phyloP scores from a whole-genome alignment of 73 alveolate genomes.

The Diophrys sp. region DNA sequence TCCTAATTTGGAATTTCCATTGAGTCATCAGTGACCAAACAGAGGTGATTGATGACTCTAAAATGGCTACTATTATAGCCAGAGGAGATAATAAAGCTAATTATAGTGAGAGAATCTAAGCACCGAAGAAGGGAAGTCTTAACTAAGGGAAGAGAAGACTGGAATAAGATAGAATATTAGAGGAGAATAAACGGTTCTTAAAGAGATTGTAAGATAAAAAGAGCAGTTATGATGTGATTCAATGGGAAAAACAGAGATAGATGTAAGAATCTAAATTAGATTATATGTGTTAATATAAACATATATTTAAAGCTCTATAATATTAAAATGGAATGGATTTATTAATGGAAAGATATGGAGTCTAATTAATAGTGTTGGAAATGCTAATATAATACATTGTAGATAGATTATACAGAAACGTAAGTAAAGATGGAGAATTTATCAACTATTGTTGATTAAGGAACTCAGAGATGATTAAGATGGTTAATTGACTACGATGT shows the following conservation, averaged over 20 bases:
- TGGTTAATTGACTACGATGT: too few relatives aligned
- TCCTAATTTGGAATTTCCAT: too few relatives aligned
- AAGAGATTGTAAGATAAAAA: not conserved
- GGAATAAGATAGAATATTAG: constrained; percentile 11
- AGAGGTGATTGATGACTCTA: too few relatives aligned
- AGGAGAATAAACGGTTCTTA: constrained; percentile 4
- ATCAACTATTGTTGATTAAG: too few relatives aligned
- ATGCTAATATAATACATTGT: too few relatives aligned
- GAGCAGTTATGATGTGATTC: not conserved
- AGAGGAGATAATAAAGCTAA: not conserved
- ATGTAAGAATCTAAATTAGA: not conserved
- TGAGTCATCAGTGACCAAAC: too few relatives aligned
- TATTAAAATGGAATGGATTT: too few relatives aligned
- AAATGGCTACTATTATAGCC: constrained; percentile 49
- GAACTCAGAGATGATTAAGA: too few relatives aligned
- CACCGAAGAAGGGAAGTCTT: not conserved
- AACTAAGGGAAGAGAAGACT: not conserved
- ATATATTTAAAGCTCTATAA: not conserved
- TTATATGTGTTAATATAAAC: constrained; percentile 1
- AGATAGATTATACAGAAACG: too few relatives aligned
- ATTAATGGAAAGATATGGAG: too few relatives aligned
- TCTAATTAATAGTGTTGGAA: too few relatives aligned
- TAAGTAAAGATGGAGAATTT: too few relatives aligned
- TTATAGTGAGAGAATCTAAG: not conserved
- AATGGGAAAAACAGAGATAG: constrained; percentile 8